A percentile compares a stretch with the other conserved stretches of the same genome.
Conservation (phyloP, 441 rosid species). For the Adansonia gregorii region DNA sequence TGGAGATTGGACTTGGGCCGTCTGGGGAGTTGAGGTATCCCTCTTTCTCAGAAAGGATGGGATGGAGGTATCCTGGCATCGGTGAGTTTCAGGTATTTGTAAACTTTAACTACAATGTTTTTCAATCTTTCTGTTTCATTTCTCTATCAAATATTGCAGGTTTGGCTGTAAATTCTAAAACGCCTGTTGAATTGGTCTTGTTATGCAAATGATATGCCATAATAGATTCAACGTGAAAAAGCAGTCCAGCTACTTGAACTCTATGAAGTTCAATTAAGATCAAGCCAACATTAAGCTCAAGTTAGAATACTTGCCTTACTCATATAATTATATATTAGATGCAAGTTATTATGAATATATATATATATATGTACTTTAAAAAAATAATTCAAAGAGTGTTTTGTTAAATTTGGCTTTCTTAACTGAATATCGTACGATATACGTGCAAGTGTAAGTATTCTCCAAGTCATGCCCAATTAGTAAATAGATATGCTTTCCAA, state of each 20-base stretch:
- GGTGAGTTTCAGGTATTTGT: slow-evolving; percentile 81
- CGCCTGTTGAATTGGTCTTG: not conserved
- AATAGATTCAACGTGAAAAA: not conserved
- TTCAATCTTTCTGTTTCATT: slow-evolving; percentile 14
- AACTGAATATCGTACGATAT: not conserved
- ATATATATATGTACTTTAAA: not conserved
- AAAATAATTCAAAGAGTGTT: not conserved
- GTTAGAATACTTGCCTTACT: slow-evolving; percentile 10
- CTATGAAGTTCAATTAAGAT: slow-evolving; percentile 8
- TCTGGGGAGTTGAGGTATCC: slow-evolving; percentile 75
- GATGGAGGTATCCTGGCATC: slow-evolving; percentile 79
- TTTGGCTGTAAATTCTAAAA: not conserved
- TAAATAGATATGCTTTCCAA: slow-evolving; percentile 11
- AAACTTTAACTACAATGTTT: not conserved
- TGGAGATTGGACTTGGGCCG: slow-evolving; percentile 80
- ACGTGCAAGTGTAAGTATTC: not conserved
- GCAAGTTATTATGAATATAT: slow-evolving; percentile 10
- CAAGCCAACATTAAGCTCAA: slow-evolving; percentile 19
- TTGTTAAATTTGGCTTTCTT: slow-evolving; percentile 15
- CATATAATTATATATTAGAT: not conserved
- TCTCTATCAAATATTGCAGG: slow-evolving; percentile 7
- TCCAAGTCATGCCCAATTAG: not conserved
- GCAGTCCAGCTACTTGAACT: slow-evolving; percentile 7
- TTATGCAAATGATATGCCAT: slow-evolving; percentile 9
- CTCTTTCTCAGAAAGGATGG: slow-evolving; percentile 68